These are phyloP conservation scores for Tephrocybe rancida DNA, from an alignment of 768 basidiomycete species.

Conservation along the genomic window DNA sequence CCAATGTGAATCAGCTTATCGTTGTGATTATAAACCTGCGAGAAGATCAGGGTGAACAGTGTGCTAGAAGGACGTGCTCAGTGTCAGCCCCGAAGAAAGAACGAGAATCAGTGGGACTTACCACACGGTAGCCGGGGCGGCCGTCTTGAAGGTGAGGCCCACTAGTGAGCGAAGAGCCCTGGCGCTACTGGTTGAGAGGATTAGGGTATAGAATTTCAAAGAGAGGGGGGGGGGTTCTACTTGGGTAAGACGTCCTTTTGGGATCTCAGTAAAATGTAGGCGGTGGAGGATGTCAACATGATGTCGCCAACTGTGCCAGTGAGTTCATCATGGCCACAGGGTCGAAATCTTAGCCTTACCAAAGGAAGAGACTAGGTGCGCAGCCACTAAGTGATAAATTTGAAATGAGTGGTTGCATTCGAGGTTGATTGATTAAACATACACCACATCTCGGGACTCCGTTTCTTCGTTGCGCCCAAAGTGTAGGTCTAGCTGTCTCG, in stretches of 20 bases:
- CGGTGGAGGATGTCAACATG: constrained; percentile 25
- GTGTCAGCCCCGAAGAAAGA: background rate
- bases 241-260: constrained; percentile 27
- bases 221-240: no score
- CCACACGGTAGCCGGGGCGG: constrained; percentile 35
- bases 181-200: constrained; percentile 19
- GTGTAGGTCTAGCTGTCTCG: constrained; percentile 24
- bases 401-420: background rate
- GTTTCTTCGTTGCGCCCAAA: constrained; percentile 5
- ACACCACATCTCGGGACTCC: constrained; percentile 27
- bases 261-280: constrained; percentile 29
- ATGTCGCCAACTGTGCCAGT: constrained; percentile 30
- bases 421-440: constrained; percentile 3
- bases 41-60: constrained; percentile 35
- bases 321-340: no score
- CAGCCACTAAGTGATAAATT: constrained; percentile 24
- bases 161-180: constrained; percentile 30
- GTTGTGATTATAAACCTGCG: constrained; percentile 26
- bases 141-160: constrained; percentile 31
- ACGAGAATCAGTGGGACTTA: constrained; percentile 11
- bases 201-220: constrained; percentile 7
- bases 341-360: constrained; percentile 15
- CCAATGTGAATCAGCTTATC: constrained; percentile 26
- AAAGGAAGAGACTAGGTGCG: constrained; percentile 27
- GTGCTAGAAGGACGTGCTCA: constrained; percentile 21